Base-by-base conservation (phyloP, 2,329 filamentous ascomycete species). In the Hysterium pulicare region DNA sequence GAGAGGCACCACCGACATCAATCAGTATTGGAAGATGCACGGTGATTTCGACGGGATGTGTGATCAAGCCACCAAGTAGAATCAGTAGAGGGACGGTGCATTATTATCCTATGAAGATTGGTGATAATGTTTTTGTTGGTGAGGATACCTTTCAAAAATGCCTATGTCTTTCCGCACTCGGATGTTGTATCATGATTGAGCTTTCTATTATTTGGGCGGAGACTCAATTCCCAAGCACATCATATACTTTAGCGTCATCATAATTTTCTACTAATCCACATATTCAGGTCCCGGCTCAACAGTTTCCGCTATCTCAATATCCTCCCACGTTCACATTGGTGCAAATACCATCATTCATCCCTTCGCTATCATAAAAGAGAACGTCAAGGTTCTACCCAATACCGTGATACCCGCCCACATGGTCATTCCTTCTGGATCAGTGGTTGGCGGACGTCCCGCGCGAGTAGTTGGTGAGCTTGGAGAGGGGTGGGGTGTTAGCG, bases 281-380 rank as follows among this genome's bases (percentile, higher is more conserved):
- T 20, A 11, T 19, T 3, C 31, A 69, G 67, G 72, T 1, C 67
- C 71, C 1, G 62, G 67, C 24, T 82, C 83, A 28, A 80, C 91
- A 30, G 78, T 98, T 28, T 88, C 93, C 62, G 89, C 91, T 1
- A 89, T 90, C 5, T 79, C 81, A 26, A 81, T 98, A 41, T 87
- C 87, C 2, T 89, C 78, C 54, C 88, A 96, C 68, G 90, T 97
- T 13, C 81, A 89, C 62, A 87, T 98, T 47, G 90, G 90, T 17
- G 77, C 78, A 42, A 81, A 83, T 39, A 87, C 83, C 49, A 84
- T 86, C 1, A 76, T 98, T 38, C 87, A 88, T 43, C 86, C 90
- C 53, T 90, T 96, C 67, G 86, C 84, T 38, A 91, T 96, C 47
- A 81, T 97, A 61, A 96, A 95, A 67, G 93, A 97, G 65, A 94